These are phyloP conservation scores for Elasticomyces elasticus DNA, from an alignment of 495 filamentous ascomycete genomes.

Conservation along the genomic window DNA sequence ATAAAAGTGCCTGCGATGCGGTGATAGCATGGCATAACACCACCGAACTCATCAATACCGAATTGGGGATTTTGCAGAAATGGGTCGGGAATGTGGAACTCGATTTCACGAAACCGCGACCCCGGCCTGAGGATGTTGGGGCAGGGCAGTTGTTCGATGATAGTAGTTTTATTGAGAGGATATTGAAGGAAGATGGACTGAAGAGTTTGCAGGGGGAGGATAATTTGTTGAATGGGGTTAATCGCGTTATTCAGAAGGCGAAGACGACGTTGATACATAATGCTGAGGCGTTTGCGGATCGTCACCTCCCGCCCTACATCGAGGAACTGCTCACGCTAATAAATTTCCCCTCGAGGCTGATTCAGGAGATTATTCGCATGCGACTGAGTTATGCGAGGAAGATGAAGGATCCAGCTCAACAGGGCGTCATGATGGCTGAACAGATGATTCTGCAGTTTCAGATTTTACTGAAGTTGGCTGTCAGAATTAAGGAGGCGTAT, in stretches of 20 bases:
- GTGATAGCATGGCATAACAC: conserved; percentile 95
- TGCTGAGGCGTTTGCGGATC: conserved; percentile 71
- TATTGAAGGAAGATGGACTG: conserved; percentile 94
- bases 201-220: conserved; percentile 77
- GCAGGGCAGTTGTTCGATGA: conserved; percentile 66
- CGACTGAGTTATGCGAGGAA: conserved; percentile 85
- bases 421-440: conserved; percentile 82
- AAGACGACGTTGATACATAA: conserved; percentile 87
- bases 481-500: conserved; percentile 85
- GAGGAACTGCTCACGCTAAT: conserved; percentile 92
- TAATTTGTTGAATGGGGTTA: conserved; percentile 77
- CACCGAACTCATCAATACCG: conserved; percentile 92
- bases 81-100: conserved; percentile 97
- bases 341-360: conserved; percentile 89
- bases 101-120: conserved; percentile 63
- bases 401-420: conserved; percentile 81
- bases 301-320: conserved; percentile 92
- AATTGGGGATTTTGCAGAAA: conserved; percentile 76
- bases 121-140: conserved; percentile 38
- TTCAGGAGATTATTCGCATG: conserved; percentile 92
- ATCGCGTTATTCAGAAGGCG: conserved; percentile 79
- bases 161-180: conserved; percentile 86
- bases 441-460: conserved; percentile 97
- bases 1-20: conserved; percentile 69
- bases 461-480: conserved; percentile 79